Evolutionary conservation across 371 early-diverging fungal genomes (phyloP), one percentile per base, ranked within the genome.

Genomic region (Syncephalastrum sp.): DNA sequence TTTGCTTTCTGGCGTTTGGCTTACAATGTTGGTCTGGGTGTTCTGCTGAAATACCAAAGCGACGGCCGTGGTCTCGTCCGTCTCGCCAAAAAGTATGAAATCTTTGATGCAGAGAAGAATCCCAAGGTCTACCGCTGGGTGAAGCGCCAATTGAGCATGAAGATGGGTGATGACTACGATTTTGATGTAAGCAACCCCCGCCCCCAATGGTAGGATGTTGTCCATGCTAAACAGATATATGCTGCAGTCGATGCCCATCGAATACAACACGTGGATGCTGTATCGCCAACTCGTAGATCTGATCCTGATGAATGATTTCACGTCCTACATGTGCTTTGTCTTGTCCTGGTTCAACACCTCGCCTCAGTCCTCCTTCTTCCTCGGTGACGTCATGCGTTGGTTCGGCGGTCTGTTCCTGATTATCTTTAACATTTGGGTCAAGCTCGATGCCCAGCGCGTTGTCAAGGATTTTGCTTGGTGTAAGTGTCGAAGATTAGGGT

Each of bases 381-480:
- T 83, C 19, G 75, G 76, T 53, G 86, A 92, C 56, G 48, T 84
- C 15, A 51, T 93, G 56, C 82, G 97, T 24, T 87, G 85, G 75
- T 56, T 82, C 25, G 93, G 87, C 14, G 97, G 95, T 7, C 47
- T 89, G 13, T 65, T 91, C 17, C 74, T 98, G 48, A 77, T 96
- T 29, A 69, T 81, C 6, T 95, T 98, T 71, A 96, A 96, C 56
- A 81, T 96, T 54, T 95, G 97, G 93, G 96, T 97, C 54, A 95
- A 96, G 71, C 63, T 91, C 43, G 97, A 98, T 70, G 96, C 96
- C n/a, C 93, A 93, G 53, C 88, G 95, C 15, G 95, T 95, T 7
- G 92, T 98, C 55, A 93, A 93, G 72, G 97, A 96, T 74, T 98
- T 90, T 76, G 96, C 97, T 19, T 96, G 97, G 96, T 98, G 91